Evolutionary conservation across 495 filamentous ascomycete genomes (phyloP).

Genomic region (Penicillium canariense): DNA sequence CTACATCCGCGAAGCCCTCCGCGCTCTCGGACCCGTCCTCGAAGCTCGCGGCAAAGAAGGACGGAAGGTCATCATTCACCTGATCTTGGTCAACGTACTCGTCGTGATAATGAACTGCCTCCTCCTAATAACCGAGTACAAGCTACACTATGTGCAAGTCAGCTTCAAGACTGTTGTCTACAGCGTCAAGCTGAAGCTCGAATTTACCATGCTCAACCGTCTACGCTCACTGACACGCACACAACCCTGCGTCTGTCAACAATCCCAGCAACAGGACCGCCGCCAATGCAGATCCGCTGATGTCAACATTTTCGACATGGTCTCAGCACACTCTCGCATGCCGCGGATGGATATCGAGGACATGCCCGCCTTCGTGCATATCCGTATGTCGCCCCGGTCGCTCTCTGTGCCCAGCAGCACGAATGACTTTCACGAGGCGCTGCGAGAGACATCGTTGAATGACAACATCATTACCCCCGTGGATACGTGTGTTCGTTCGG

Average conservation of each 20-base stretch:
- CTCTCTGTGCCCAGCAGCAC: slow-evolving; percentile 11
- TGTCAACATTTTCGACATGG: slow-evolving; percentile 19
- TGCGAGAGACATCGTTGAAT: slow-evolving; percentile 14
- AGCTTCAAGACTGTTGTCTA: slow-evolving; percentile 52
- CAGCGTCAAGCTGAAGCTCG: slow-evolving; percentile 60
- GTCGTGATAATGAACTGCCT: slow-evolving; percentile 50
- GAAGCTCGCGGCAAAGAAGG: slow-evolving; percentile 30
- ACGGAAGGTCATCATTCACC: slow-evolving; percentile 41
- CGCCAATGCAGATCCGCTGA: slow-evolving; percentile 16
- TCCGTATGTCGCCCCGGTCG: neutral
- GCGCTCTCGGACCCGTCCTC: slow-evolving; percentile 19
- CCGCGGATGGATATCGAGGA: neutral
- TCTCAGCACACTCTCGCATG: neutral
- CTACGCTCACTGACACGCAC: slow-evolving; percentile 18
- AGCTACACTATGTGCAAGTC: slow-evolving; percentile 44
- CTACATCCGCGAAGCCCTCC: slow-evolving; percentile 51
- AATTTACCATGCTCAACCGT: slow-evolving; percentile 50
- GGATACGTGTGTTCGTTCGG: neutral
- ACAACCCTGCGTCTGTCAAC: slow-evolving; percentile 11
- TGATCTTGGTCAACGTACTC: slow-evolving; percentile 52
- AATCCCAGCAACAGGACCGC: neutral
- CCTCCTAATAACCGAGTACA: slow-evolving; percentile 51
- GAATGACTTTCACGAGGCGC: slow-evolving; percentile 19
- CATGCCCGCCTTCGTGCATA: neutral
- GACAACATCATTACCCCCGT: slow-evolving; percentile 3